phyloP scores from a whole-genome alignment of 768 basidiomycete species.

The Leccinellum luteum region DNA sequence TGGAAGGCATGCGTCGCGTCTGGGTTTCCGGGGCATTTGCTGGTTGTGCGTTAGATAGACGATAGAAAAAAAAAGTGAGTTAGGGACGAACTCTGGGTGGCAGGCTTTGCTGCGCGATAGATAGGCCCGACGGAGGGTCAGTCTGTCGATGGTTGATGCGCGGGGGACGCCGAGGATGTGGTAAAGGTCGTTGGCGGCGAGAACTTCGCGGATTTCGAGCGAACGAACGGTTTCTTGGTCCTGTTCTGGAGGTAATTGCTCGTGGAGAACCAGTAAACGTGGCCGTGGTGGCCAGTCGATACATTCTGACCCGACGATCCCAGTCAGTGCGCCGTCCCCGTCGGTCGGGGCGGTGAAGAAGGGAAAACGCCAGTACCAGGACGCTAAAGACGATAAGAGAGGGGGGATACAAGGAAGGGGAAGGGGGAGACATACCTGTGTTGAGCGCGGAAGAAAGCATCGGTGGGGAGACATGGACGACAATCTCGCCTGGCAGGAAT shows the following conservation, averaged over 20 bases:
- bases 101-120: slow-evolving; percentile 71
- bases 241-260: slow-evolving; percentile 1
- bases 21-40: slow-evolving; percentile 75
- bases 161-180: slow-evolving; percentile 64
- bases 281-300: slow-evolving; percentile 28
- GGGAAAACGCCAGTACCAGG: slow-evolving; percentile 61
- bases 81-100: slow-evolving; percentile 75
- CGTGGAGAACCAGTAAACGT: slow-evolving; percentile 10
- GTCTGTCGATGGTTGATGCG: slow-evolving; percentile 50
- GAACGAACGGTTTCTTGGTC: slow-evolving; percentile 11
- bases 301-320: slow-evolving; percentile 21
- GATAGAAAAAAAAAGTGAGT: neutral
- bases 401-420: neutral
- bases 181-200: slow-evolving; percentile 67
- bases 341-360: slow-evolving; percentile 50
- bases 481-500: neutral
- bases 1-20: slow-evolving; percentile 84
- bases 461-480: slow-evolving; percentile 9
- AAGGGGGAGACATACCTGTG: slow-evolving; percentile 21
- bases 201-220: slow-evolving; percentile 41
- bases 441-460: slow-evolving; percentile 34
- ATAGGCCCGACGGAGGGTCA: slow-evolving; percentile 71
- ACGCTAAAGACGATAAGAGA: slow-evolving; percentile 38
- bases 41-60: slow-evolving; percentile 30
- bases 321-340: slow-evolving; percentile 38